These are phyloP conservation scores for Copromyces sp. DNA, from an alignment of 495 filamentous ascomycete genomes.

Conservation along the genomic window DNA sequence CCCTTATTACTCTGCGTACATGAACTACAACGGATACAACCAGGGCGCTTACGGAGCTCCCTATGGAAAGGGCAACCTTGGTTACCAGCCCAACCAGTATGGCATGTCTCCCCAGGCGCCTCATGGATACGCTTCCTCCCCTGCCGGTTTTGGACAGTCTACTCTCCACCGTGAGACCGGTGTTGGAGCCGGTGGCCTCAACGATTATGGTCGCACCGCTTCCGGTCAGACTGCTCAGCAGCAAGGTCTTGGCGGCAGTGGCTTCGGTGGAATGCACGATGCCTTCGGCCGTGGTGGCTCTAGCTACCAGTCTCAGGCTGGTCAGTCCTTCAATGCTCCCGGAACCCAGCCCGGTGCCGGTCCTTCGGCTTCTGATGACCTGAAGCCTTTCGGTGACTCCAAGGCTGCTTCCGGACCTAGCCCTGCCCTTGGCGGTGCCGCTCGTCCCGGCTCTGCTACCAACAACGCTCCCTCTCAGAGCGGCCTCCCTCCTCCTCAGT, in stretches of 20 bases:
- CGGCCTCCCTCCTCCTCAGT: constrained; percentile 68
- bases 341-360: constrained; percentile 42
- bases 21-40: constrained; percentile 65
- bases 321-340: constrained; percentile 56
- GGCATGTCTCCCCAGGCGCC: constrained; percentile 58
- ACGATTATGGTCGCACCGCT: constrained; percentile 67
- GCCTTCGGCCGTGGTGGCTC: constrained; percentile 61
- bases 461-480: constrained; percentile 58
- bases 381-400: constrained; percentile 63
- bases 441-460: constrained; percentile 74
- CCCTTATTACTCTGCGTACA: constrained; percentile 71
- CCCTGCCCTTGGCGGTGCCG: constrained; percentile 70
- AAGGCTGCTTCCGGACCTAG: constrained; percentile 69
- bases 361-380: constrained; percentile 47
- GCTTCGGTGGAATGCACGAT: constrained; percentile 67
- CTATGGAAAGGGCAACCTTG: constrained; percentile 60
- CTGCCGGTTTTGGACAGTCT: constrained; percentile 65
- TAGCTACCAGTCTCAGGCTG: constrained; percentile 50
- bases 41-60: constrained; percentile 57
- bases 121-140: constrained; percentile 71
- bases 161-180: constrained; percentile 56
- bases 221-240: constrained; percentile 62
- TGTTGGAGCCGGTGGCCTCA: constrained; percentile 37
- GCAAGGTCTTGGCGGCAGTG: constrained; percentile 52
- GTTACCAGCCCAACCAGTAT: constrained; percentile 73